These are phyloP conservation scores for Coemansia umbellata DNA, from an alignment of 192 early-diverging fungal genomes.

Conservation along the genomic window DNA sequence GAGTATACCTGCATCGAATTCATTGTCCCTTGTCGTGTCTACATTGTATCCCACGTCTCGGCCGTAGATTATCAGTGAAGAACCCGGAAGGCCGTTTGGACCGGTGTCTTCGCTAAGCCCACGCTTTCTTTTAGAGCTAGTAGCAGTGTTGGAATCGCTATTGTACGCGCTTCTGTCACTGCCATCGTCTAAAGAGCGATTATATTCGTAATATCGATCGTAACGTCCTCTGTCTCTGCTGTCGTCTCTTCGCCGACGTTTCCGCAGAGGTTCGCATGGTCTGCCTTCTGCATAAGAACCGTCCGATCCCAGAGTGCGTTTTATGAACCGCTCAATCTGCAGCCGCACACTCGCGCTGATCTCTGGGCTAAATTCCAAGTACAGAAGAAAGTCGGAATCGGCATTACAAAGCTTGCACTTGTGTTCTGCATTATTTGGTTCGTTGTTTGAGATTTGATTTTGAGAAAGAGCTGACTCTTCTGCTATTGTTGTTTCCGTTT, in stretches of 20 bases:
- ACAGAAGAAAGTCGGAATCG: conserved; percentile 21
- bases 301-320: conserved; percentile 4
- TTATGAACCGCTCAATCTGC: conserved; percentile 26
- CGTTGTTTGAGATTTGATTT: neutral
- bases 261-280: conserved; percentile 5
- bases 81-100: neutral
- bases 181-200: no score
- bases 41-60: conserved; percentile 28
- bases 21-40: conserved; percentile 16
- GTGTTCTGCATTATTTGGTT: neutral
- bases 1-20: neutral
- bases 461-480: neutral
- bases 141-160: neutral
- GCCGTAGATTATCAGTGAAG: conserved; percentile 12
- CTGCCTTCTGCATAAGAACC: neutral
- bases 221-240: no score
- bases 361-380: conserved; percentile 23
- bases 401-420: conserved; percentile 10
- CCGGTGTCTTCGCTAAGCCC: neutral
- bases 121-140: neutral
- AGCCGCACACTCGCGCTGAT: conserved; percentile 4
- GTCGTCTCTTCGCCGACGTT: conserved; percentile 22
- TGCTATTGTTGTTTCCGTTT: neutral
- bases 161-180: no score
- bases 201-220: no score